Evolutionary conservation across 768 basidiomycete genomes (phyloP).

Genomic region (Suillus plorans): DNA sequence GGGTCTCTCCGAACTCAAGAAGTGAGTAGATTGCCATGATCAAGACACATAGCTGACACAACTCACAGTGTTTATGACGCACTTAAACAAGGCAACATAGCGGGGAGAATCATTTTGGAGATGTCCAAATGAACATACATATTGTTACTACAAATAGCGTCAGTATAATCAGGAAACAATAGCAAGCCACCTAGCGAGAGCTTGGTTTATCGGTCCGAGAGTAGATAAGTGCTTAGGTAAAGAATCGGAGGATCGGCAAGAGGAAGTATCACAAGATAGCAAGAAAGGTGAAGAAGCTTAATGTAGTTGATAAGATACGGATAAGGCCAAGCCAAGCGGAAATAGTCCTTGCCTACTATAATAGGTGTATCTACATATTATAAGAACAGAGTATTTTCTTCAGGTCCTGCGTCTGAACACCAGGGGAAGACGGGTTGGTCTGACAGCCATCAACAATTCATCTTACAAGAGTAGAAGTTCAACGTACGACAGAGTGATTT

Average conservation of each 20-base stretch:
- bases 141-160: too few species aligned
- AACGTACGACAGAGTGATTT: slow-evolving; percentile 48
- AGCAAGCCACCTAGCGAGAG: too few species aligned
- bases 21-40: slow-evolving; percentile 36
- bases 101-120: slow-evolving; percentile 43
- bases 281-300: too few species aligned
- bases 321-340: not conserved
- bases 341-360: too few species aligned
- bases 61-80: slow-evolving; percentile 36
- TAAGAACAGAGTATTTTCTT: not conserved
- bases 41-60: not conserved
- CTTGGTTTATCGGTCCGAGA: too few species aligned
- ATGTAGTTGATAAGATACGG: not conserved
- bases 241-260: too few species aligned
- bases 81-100: slow-evolving; percentile 40
- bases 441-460: not conserved
- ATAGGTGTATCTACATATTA: not conserved
- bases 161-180: too few species aligned
- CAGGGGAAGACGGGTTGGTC: slow-evolving; percentile 9
- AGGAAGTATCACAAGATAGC: too few species aligned
- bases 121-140: slow-evolving; percentile 21
- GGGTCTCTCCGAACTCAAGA: slow-evolving; percentile 50
- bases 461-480: not conserved
- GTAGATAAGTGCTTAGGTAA: too few species aligned
- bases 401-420: slow-evolving; percentile 8